Evolutionary conservation across 2,329 filamentous ascomycete genomes (phyloP), one percentile per base, ranked within the genome.

Genomic region (Monosporascus sp.): DNA sequence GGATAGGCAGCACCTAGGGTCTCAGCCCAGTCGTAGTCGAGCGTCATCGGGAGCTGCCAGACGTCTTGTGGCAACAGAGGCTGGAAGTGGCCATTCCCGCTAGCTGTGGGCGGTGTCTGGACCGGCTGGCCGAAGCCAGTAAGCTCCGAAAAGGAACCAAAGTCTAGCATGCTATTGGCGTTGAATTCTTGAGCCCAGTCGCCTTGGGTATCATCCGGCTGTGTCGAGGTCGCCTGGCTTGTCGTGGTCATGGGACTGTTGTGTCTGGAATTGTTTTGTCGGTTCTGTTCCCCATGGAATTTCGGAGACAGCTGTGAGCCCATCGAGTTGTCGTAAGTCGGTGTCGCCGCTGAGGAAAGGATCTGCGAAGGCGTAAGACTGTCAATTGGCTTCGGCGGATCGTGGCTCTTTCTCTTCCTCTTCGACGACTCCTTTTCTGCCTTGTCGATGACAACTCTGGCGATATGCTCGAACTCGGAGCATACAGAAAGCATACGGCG

Each of bases 381-480:
- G 46, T 49, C 22, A 35, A 51, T 55, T n/a, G 60, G 56, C 22
- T 58, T 58, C 38, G 62, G 51, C 25, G 58, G 54, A 20, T 87
- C 84, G 45, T 83, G 76, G 56, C 81, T 84, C 78, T 96, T 97
- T 55, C 93, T 84, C 76, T 97, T 97, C 53, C 90, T 84, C 54
- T 89, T 83, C 5, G 83, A 85, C 25, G 86, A 81, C 49, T 97
- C 93, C 64, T 88, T 90, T 66, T 97, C 93, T 0, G 90, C 83
- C 68, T 92, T 96, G 55, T 97, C 93, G 46, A 97, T 85, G 8
- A 96, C 90, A 3, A 91, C 84, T 65, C 87, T 90, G 37, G 91
- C 91, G 58, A 99, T 97, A 54, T 94, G 85, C 69, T 96, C 92
- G 62, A 99, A 99, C 65, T 99, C 94, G n/a, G 89, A 84, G 69